A percentile compares a stretch with the other conserved stretches of the same genome.
phyloP scores from a whole-genome alignment of 257 asterid genomes.

The Solanum megistacrolobum region DNA sequence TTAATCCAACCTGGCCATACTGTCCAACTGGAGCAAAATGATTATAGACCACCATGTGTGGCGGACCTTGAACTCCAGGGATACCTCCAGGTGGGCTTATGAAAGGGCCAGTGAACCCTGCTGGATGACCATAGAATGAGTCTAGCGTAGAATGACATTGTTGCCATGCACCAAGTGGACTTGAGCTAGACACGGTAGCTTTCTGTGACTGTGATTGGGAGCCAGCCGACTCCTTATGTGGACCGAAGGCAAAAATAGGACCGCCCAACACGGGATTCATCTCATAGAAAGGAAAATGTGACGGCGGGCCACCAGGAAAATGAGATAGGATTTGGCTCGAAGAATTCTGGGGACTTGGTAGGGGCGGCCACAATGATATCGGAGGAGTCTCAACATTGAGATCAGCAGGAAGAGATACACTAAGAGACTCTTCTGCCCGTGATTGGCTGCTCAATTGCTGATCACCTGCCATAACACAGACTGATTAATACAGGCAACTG shows the following conservation, averaged over 20 bases:
- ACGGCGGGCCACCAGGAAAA: slow-evolving; percentile 75
- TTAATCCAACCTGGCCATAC: slow-evolving; percentile 93
- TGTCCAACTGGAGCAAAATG: slow-evolving; percentile 98
- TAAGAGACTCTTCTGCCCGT: slow-evolving; percentile 62
- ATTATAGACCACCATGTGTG: slow-evolving; percentile 94
- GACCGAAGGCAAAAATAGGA: slow-evolving; percentile 71
- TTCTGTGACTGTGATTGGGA: slow-evolving; percentile 61
- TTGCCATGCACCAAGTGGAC: slow-evolving; percentile 80
- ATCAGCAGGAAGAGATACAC: slow-evolving; percentile 95
- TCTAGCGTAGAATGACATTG: slow-evolving; percentile 76
- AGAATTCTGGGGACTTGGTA: slow-evolving; percentile 76
- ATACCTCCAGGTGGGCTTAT: slow-evolving; percentile 72
- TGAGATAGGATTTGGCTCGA: slow-evolving; percentile 73
- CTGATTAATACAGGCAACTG: slow-evolving; percentile 1
- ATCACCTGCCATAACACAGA: slow-evolving; percentile 38
- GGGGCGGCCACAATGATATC: slow-evolving; percentile 81
- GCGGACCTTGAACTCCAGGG: slow-evolving; percentile 87
- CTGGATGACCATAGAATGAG: slow-evolving; percentile 76
- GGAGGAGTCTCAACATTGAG: slow-evolving; percentile 88
- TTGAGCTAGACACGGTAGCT: slow-evolving; percentile 44
- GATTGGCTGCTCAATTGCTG: slow-evolving; percentile 47
- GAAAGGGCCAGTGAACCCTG: slow-evolving; percentile 75
- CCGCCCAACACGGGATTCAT: slow-evolving; percentile 86
- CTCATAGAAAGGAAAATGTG: slow-evolving; percentile 89
- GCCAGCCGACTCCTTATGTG: slow-evolving; percentile 62